Conservation (phyloP, 805 yeast species). For the Metschnikowia koreensis region DNA sequence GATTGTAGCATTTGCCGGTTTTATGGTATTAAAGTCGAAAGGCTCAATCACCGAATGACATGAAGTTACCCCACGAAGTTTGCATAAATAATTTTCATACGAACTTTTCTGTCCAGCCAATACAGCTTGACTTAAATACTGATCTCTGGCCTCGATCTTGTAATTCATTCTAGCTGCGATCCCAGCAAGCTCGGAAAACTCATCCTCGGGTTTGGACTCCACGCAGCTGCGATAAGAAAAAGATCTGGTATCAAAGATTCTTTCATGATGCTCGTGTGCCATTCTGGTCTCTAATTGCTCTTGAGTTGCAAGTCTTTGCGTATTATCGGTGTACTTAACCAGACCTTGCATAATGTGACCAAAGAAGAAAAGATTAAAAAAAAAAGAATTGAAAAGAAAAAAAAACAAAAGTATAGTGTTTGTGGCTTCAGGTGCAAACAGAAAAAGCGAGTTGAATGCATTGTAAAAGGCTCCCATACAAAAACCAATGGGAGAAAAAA, state of each 20-base stretch:
- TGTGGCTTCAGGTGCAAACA: constrained; percentile 5
- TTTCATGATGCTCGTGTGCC: constrained; percentile 3
- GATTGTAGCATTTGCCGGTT: constrained; percentile 1
- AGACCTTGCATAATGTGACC: too few species aligned
- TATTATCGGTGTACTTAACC: neutral
- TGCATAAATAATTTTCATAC: constrained; percentile 1
- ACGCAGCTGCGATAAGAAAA: constrained; percentile 4
- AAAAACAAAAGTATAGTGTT: neutral
- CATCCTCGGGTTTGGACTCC: neutral
- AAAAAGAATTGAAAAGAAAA: neutral
- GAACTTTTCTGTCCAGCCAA: neutral
- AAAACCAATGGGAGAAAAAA: neutral
- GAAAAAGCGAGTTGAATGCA: neutral
- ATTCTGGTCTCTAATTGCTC: constrained; percentile 2
- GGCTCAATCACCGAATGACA: constrained; percentile 4
- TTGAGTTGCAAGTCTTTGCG: constrained; percentile 6
- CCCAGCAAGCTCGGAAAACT: constrained; percentile 3
- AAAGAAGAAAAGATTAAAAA: too few species aligned
- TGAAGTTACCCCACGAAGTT: neutral
- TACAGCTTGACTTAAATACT: neutral
- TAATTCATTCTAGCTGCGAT: constrained; percentile 6
- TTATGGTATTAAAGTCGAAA: constrained; percentile 6
- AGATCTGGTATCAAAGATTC: constrained; percentile 1
- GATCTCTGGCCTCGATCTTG: constrained; percentile 2
- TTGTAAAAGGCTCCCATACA: too few species aligned